Evolutionary conservation across 345 rosid genomes (phyloP).

Genomic region (Chamaenerion angustifolium): DNA sequence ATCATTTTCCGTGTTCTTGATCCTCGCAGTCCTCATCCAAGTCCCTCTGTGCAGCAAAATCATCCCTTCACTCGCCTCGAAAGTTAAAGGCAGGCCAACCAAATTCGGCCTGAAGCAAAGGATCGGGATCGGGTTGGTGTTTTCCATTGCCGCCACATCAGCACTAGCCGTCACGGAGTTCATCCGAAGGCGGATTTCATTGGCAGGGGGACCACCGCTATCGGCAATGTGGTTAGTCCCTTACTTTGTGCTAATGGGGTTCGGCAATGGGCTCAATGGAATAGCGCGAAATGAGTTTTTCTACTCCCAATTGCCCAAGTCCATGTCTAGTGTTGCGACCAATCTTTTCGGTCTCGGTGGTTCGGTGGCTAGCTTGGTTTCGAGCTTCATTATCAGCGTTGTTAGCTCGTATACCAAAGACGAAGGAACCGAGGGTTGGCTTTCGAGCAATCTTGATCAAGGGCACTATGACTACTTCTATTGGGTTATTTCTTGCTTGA

Average conservation of each 20-base stretch:
- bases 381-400: conserved; percentile 20
- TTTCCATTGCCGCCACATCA: conserved; percentile 23
- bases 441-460: conserved; percentile 26
- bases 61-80: conserved; percentile 55
- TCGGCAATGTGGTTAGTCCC: conserved; percentile 36
- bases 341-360: conserved; percentile 17
- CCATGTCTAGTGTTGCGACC: conserved; percentile 37
- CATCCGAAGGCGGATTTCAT: conserved; percentile 16
- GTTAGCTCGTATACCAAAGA: conserved; percentile 17
- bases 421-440: conserved; percentile 30
- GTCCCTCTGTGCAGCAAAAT: conserved; percentile 45
- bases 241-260: conserved; percentile 26
- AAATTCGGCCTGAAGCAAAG: conserved; percentile 26
- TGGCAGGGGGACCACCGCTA: conserved; percentile 13
- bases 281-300: conserved; percentile 46
- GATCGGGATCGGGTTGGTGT: conserved; percentile 33
- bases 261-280: conserved; percentile 30
- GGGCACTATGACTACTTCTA: conserved; percentile 47
- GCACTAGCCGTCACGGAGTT: conserved; percentile 26
- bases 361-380: conserved; percentile 25
- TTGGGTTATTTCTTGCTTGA: conserved; percentile 27
- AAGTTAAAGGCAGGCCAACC: conserved; percentile 22
- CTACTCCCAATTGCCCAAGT: conserved; percentile 39
- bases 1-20: conserved; percentile 35
- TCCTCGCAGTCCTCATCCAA: conserved; percentile 33